A percentile compares a stretch with the other conserved stretches of the same genome.
These are phyloP conservation scores for Globisporangium viniferum DNA, from an alignment of 352 stramenopile species.

Conservation along the genomic window DNA sequence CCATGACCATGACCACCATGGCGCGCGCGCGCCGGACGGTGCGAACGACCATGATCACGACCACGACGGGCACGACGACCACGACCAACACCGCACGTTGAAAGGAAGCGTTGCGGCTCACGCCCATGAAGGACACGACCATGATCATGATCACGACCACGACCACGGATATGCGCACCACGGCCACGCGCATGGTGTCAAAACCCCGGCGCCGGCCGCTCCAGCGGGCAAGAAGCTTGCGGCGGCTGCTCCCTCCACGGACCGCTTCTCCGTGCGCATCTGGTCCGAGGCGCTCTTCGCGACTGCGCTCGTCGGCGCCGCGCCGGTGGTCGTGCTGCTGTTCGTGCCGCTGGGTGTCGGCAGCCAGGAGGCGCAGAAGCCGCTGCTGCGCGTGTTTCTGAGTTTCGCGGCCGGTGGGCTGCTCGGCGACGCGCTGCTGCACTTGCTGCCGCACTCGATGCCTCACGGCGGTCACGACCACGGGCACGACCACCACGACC, in stretches of 20 bases:
- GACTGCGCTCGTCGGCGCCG: constrained; percentile 67
- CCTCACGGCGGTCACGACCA: constrained; percentile 24
- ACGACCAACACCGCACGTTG: constrained; percentile 11
- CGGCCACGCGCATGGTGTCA: constrained; percentile 18
- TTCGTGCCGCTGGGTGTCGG: constrained; percentile 64
- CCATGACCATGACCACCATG: constrained; percentile 6
- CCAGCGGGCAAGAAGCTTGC: background rate
- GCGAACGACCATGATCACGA: constrained; percentile 12
- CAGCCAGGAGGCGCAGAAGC: constrained; percentile 58
- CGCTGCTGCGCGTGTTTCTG: constrained; percentile 79
- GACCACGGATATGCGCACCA: constrained; percentile 18
- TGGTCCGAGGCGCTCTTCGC: constrained; percentile 68
- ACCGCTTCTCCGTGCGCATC: constrained; percentile 44
- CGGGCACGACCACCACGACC: constrained; percentile 25
- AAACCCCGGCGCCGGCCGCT: constrained; percentile 5
- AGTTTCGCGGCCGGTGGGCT: constrained; percentile 87
- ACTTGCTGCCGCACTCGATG: constrained; percentile 88
- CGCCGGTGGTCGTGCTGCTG: constrained; percentile 64
- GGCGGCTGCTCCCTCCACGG: background rate
- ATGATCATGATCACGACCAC: constrained; percentile 23
- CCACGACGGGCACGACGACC: constrained; percentile 24
- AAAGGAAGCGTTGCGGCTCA: background rate
- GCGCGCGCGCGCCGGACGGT: constrained; percentile 1
- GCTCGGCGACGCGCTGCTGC: constrained; percentile 88
- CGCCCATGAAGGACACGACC: constrained; percentile 14